These are phyloP conservation scores for Plasmodium gallinaceum DNA, from an alignment of 169 alveolate genomes.

Conservation along the genomic window DNA sequence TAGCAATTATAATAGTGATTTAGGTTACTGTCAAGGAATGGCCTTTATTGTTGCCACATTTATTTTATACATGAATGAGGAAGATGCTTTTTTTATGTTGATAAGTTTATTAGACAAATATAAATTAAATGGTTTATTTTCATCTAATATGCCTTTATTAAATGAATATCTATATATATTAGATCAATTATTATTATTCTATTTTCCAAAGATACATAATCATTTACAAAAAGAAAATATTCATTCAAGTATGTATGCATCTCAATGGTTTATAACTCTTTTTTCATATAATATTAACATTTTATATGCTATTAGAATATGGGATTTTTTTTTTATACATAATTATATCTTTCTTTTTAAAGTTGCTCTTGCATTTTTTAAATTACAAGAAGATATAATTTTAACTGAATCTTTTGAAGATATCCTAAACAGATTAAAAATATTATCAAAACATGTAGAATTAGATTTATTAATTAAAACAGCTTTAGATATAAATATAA, in stretches of 20 bases:
- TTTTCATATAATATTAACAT: slow-evolving; percentile 86
- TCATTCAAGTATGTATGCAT: slow-evolving; percentile 93
- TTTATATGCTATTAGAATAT: slow-evolving; percentile 26
- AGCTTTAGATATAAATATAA: slow-evolving; percentile 28
- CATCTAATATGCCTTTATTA: slow-evolving; percentile 93
- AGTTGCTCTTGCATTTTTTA: slow-evolving; percentile 25
- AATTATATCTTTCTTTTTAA: slow-evolving; percentile 12
- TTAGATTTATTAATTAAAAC: slow-evolving; percentile 24
- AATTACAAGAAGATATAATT: slow-evolving; percentile 37
- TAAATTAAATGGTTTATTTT: slow-evolving; percentile 88
- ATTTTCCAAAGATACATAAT: slow-evolving; percentile 21
- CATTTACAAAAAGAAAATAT: slow-evolving; percentile 85
- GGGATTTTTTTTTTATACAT: slow-evolving; percentile 27
- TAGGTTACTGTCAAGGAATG: slow-evolving; percentile 94
- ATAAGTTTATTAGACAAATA: slow-evolving; percentile 90
- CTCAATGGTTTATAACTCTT: slow-evolving; percentile 95
- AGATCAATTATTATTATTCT: slow-evolving; percentile 68
- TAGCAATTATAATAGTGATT: slow-evolving; percentile 89
- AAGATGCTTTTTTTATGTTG: slow-evolving; percentile 92
- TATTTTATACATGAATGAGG: slow-evolving; percentile 93
- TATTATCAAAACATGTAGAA: slow-evolving; percentile 38
- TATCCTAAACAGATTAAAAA: slow-evolving; percentile 36
- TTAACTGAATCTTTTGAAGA: slow-evolving; percentile 34
- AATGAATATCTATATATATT: slow-evolving; percentile 89
- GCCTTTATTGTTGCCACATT: slow-evolving; percentile 93